A percentile compares a stretch with the other conserved stretches of the same genome.
These are phyloP conservation scores for Epithemia pelagica DNA, from an alignment of 108 stramenopile genomes.

Conservation along the genomic window DNA sequence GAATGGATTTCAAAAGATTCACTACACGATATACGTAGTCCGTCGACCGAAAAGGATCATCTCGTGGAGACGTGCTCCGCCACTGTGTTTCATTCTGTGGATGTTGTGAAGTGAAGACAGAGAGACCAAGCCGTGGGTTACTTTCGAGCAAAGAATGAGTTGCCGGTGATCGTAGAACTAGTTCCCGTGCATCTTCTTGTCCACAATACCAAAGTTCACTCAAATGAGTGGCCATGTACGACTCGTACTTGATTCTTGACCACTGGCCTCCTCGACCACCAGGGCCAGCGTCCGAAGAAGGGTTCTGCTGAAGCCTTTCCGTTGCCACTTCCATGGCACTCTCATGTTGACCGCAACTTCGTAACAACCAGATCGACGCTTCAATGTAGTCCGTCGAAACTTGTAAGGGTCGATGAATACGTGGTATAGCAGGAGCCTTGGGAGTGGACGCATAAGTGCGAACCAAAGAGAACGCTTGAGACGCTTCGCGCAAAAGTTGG, in stretches of 20 bases:
- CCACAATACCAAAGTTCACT: slow-evolving; percentile 73
- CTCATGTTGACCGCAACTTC: slow-evolving; percentile 74
- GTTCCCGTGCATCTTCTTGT: slow-evolving; percentile 44
- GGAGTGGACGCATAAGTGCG: slow-evolving; percentile 8
- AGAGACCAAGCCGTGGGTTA: slow-evolving; percentile 73
- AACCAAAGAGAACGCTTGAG: slow-evolving; percentile 17
- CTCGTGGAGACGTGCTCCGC: slow-evolving; percentile 38
- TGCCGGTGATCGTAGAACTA: slow-evolving; percentile 60
- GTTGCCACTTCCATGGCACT: slow-evolving; percentile 65
- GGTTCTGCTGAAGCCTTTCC: slow-evolving; percentile 27
- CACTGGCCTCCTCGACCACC: slow-evolving; percentile 28
- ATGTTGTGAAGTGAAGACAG: slow-evolving; percentile 74
- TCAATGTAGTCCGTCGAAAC: slow-evolving; percentile 67
- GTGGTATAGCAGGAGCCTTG: not conserved
- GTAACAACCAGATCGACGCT: slow-evolving; percentile 75
- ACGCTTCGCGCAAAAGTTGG: slow-evolving; percentile 48
- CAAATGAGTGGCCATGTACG: slow-evolving; percentile 76
- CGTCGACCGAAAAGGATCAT: slow-evolving; percentile 65
- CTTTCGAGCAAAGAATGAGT: slow-evolving; percentile 61
- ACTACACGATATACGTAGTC: slow-evolving; percentile 57
- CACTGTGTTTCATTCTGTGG: slow-evolving; percentile 74
- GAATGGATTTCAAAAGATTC: slow-evolving; percentile 58
- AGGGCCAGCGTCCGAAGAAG: slow-evolving; percentile 2
- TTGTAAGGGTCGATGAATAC: slow-evolving; percentile 14
- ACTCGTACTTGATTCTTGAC: slow-evolving; percentile 84